phyloP scores from a whole-genome alignment of 805 yeast genomes.

The Wickerhamomyces strasburgensis region DNA sequence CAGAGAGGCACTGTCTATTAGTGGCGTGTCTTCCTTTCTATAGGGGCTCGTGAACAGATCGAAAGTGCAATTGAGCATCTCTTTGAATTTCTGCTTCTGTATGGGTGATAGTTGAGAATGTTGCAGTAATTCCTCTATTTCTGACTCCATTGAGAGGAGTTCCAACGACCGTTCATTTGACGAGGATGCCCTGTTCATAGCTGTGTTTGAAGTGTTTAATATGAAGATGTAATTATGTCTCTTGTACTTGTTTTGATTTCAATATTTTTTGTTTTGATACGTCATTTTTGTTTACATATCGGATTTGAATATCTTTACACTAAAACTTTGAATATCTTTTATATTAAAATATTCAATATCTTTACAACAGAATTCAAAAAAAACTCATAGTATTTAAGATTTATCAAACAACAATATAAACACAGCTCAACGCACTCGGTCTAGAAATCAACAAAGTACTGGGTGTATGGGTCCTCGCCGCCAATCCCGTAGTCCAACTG shows the following conservation, averaged over 20 bases:
- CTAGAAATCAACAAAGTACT: slow-evolving; percentile 56
- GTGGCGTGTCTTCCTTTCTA: not conserved
- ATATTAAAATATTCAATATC: too few relatives aligned
- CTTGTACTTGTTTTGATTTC: too few relatives aligned
- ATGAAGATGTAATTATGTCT: too few relatives aligned
- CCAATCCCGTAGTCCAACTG: slow-evolving; percentile 77
- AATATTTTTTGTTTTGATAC: too few relatives aligned
- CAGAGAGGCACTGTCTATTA: slow-evolving; percentile 26
- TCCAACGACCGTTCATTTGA: slow-evolving; percentile 22
- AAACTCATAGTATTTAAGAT: too few relatives aligned
- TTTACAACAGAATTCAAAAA: too few relatives aligned
- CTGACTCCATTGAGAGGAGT: slow-evolving; percentile 29
- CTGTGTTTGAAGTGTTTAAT: too few relatives aligned
- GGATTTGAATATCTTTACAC: too few relatives aligned
- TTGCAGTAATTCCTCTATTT: slow-evolving; percentile 21
- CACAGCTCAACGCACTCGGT: slow-evolving; percentile 3
- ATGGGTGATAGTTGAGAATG: slow-evolving; percentile 11
- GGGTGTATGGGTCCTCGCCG: slow-evolving; percentile 70
- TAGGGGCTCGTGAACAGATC: slow-evolving; percentile 26
- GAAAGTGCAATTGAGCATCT: slow-evolving; percentile 21
- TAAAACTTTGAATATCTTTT: too few relatives aligned
- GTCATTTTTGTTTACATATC: too few relatives aligned
- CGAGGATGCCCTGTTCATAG: slow-evolving; percentile 12
- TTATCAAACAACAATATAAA: too few relatives aligned
- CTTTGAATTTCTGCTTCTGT: slow-evolving; percentile 20